phyloP scores from a whole-genome alignment of 1,139 yeast species.

The Barnettozyma hawaiiensis region DNA sequence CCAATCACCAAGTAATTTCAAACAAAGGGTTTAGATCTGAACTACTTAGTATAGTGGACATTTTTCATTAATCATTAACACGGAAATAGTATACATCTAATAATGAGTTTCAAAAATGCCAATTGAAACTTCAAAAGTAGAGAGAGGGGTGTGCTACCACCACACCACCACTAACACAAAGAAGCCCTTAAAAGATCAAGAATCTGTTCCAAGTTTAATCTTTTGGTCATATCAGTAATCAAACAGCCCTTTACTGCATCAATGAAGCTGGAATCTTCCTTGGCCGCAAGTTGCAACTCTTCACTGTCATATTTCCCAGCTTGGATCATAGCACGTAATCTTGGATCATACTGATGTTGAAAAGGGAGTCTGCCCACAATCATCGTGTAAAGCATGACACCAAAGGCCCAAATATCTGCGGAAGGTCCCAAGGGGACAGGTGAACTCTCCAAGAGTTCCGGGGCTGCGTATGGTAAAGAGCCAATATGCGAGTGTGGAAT shows the following conservation, averaged over 20 bases:
- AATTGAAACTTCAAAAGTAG: neutral
- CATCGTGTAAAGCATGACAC: conserved; percentile 71
- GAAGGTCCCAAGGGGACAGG: conserved; percentile 69
- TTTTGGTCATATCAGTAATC: conserved; percentile 41
- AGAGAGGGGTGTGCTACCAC: no score
- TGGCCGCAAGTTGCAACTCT: conserved; percentile 34
- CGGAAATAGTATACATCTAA: neutral
- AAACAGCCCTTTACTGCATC: conserved; percentile 53
- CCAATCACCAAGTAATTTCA: no score
- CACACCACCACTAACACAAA: neutral
- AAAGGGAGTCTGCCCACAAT: conserved; percentile 74
- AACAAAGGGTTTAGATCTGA: no score
- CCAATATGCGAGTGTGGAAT: conserved; percentile 72
- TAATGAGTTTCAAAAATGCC: neutral
- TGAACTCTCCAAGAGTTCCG: conserved; percentile 64
- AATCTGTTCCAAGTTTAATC: conserved; percentile 34
- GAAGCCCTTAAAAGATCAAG: neutral
- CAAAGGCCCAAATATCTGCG: conserved; percentile 89
- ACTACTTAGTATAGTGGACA: no score
- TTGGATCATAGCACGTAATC: conserved; percentile 65
- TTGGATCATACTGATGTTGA: conserved; percentile 74
- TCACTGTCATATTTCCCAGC: conserved; percentile 55
- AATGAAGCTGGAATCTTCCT: conserved; percentile 30
- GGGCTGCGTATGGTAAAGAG: conserved; percentile 88
- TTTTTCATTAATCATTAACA: conserved; percentile 1